phyloP scores from a whole-genome alignment of 352 stramenopile species.

The Pilasporangium apinafurcum region DNA sequence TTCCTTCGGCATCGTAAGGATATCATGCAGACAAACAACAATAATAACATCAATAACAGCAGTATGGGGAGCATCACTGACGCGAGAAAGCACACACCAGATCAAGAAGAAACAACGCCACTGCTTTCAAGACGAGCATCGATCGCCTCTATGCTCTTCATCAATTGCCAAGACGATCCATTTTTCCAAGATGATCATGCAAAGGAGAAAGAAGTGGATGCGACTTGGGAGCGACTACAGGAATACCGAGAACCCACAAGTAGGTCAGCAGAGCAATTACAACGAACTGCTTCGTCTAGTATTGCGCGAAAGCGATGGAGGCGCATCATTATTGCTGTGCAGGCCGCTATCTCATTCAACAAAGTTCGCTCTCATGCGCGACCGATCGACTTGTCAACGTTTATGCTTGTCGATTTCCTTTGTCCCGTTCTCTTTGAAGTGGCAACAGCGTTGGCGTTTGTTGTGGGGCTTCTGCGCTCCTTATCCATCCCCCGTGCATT shows the following conservation, averaged over 20 bases:
- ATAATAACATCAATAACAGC: neutral
- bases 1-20: conserved; percentile 21
- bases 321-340: too few relatives aligned
- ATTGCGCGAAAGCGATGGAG: too few relatives aligned
- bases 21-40: conserved; percentile 20
- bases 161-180: conserved; percentile 44
- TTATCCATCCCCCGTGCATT: conserved; percentile 14
- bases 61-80: neutral
- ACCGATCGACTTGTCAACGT: conserved; percentile 26
- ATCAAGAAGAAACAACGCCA: too few relatives aligned
- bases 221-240: conserved; percentile 25
- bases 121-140: too few relatives aligned
- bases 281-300: too few relatives aligned
- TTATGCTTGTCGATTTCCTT: conserved; percentile 25
- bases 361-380: too few relatives aligned
- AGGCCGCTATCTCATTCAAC: too few relatives aligned
- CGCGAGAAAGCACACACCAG: too few relatives aligned
- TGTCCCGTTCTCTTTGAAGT: conserved; percentile 28
- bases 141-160: conserved; percentile 20
- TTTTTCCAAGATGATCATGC: conserved; percentile 46
- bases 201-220: conserved; percentile 53
- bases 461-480: conserved; percentile 11
- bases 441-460: conserved; percentile 11
- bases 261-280: too few relatives aligned
- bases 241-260: too few relatives aligned